Conservation (phyloP, 352 stramenopile species). For the Nannochloropsis limnetica region DNA sequence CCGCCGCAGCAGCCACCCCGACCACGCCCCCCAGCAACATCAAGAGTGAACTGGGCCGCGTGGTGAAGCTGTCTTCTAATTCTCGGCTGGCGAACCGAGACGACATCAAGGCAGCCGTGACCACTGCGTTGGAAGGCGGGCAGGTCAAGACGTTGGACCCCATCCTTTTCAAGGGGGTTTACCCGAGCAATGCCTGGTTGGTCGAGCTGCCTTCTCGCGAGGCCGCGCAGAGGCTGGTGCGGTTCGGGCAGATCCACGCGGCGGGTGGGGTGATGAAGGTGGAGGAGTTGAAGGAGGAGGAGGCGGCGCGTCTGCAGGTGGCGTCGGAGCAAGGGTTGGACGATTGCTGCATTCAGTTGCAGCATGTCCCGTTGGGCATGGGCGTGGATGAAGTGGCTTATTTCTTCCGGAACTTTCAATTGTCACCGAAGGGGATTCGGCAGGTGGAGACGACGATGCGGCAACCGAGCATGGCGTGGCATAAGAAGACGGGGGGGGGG, state of each 20-base stretch:
- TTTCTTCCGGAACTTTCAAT: constrained; percentile 20
- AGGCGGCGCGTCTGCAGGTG: background rate
- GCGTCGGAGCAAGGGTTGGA: constrained; percentile 21
- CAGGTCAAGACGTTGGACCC: background rate
- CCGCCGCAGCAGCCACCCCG: background rate
- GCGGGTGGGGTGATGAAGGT: constrained; percentile 58
- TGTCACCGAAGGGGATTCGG: constrained; percentile 12
- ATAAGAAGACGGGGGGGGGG: constrained; percentile 1
- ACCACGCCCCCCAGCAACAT: background rate
- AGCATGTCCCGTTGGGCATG: background rate
- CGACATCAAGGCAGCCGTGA: background rate
- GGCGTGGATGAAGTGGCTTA: constrained; percentile 12
- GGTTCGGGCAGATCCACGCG: constrained; percentile 64
- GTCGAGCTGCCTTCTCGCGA: constrained; percentile 12
- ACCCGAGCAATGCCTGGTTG: background rate
- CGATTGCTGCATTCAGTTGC: constrained; percentile 27
- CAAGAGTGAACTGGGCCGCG: background rate
- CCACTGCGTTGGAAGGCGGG: background rate
- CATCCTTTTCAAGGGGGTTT: constrained; percentile 6
- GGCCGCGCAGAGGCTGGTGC: constrained; percentile 22
- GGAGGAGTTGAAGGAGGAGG: constrained; percentile 1
- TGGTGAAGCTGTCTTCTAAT: background rate
- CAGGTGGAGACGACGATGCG: background rate
- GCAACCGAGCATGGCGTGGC: background rate
- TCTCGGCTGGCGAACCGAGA: constrained; percentile 13